Percentiles rank a stretch among this genome's conserved stretches.
phyloP scores from a whole-genome alignment of 352 stramenopile genomes.

The Phytophthora tentaculata region DNA sequence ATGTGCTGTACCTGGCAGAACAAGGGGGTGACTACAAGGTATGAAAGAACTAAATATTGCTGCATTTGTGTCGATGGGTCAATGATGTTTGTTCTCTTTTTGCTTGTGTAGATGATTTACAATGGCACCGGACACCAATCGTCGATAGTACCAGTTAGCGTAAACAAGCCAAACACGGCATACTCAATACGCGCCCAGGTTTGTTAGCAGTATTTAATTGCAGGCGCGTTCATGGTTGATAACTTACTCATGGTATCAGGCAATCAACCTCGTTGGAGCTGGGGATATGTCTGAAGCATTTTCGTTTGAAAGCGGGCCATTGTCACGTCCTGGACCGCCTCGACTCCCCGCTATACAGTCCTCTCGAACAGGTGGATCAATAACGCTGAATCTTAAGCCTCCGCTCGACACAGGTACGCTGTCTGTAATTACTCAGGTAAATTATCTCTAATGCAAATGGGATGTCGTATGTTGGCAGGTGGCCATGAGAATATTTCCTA shows the following conservation, averaged over 20 bases:
- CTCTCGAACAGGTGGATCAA: constrained; percentile 42
- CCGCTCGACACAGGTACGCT: constrained; percentile 52
- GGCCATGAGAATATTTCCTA: constrained; percentile 41
- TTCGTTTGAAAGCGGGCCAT: constrained; percentile 31
- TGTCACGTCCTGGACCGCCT: constrained; percentile 55
- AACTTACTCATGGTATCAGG: constrained; percentile 19
- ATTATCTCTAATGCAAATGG: neutral
- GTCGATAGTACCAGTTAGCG: constrained; percentile 40
- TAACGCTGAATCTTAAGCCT: constrained; percentile 40
- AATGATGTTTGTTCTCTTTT: constrained; percentile 1
- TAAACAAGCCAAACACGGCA: constrained; percentile 37
- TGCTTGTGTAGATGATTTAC: constrained; percentile 35
- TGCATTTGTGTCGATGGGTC: neutral
- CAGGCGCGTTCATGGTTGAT: neutral
- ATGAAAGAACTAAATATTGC: neutral
- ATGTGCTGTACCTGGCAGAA: constrained; percentile 24
- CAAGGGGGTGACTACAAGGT: constrained; percentile 19
- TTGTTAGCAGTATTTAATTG: constrained; percentile 2
- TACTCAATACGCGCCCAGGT: constrained; percentile 55
- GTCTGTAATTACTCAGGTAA: neutral
- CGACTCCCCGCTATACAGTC: constrained; percentile 23
- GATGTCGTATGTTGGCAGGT: constrained; percentile 18
- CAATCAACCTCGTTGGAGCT: constrained; percentile 49
- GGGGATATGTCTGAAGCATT: constrained; percentile 42
- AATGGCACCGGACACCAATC: constrained; percentile 30